A percentile compares a stretch with the other conserved stretches of the same genome.
These are phyloP conservation scores for Starmerella davenportii DNA, from an alignment of 805 yeast genomes.

Conservation along the genomic window DNA sequence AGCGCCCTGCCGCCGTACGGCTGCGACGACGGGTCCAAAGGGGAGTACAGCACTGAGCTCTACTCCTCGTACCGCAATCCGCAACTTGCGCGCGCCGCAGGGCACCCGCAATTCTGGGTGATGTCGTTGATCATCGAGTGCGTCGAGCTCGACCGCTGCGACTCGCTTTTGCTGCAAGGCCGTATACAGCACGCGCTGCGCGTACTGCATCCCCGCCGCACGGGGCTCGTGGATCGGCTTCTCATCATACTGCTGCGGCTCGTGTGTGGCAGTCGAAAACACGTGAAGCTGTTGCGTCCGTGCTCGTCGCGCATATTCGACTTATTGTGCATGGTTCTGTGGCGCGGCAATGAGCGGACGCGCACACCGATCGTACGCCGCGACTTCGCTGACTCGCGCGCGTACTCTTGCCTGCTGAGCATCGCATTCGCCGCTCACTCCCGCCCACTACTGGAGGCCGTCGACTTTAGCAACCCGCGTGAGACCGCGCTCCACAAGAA, in stretches of 20 bases:
- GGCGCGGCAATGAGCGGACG: neutral
- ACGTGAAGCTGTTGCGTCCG: neutral
- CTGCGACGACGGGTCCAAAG: neutral
- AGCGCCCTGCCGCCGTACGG: neutral
- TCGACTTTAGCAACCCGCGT: neutral
- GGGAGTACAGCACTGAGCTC: neutral
- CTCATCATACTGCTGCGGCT: conserved; percentile 14
- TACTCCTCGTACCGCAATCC: neutral
- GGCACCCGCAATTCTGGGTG: conserved; percentile 1
- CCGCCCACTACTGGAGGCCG: neutral
- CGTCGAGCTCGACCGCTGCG: conserved; percentile 1
- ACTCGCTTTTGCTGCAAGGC: conserved; percentile 2
- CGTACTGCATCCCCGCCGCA: neutral
- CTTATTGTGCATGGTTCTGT: neutral
- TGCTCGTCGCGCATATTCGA: neutral
- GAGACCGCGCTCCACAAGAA: neutral
- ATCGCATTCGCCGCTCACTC: conserved; percentile 7
- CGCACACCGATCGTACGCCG: neutral
- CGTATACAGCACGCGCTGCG: conserved; percentile 2
- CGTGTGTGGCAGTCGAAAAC: neutral
- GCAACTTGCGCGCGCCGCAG: neutral
- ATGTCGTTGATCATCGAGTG: conserved; percentile 3
- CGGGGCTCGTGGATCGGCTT: conserved; percentile 18
- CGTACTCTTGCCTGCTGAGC: neutral
- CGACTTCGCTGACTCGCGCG: conserved; percentile 4